phyloP scores from a whole-genome alignment of 2,329 filamentous ascomycete species.

The Curvularia sp. region DNA sequence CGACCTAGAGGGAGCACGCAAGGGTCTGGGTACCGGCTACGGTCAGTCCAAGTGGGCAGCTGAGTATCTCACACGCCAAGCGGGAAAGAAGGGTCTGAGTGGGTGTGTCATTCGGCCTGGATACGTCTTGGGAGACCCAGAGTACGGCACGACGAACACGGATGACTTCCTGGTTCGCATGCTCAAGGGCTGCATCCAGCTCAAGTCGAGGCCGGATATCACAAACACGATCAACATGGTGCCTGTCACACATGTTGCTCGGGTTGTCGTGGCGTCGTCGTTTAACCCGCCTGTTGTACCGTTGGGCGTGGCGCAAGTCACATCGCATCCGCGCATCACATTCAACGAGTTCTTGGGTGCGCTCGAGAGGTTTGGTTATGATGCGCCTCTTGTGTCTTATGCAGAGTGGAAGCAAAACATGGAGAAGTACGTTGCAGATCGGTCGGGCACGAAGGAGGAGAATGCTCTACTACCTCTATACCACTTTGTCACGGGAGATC shows the following conservation, averaged over 20 bases:
- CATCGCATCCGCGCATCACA: slow-evolving; percentile 76
- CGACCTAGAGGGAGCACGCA: slow-evolving; percentile 76
- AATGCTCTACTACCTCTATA: slow-evolving; percentile 74
- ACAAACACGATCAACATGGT: slow-evolving; percentile 88
- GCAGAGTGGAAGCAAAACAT: slow-evolving; percentile 72
- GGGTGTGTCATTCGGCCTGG: slow-evolving; percentile 83
- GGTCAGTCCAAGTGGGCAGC: slow-evolving; percentile 90
- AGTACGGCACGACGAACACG: slow-evolving; percentile 73
- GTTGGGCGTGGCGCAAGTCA: slow-evolving; percentile 76
- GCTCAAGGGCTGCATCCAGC: slow-evolving; percentile 85
- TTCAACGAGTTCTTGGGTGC: slow-evolving; percentile 79
- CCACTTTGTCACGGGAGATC: slow-evolving; percentile 73
- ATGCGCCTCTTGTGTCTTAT: slow-evolving; percentile 71
- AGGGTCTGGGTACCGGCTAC: slow-evolving; percentile 83
- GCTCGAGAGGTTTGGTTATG: slow-evolving; percentile 76
- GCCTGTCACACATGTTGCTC: slow-evolving; percentile 82
- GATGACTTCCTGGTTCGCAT: slow-evolving; percentile 92
- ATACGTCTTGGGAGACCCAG: slow-evolving; percentile 79
- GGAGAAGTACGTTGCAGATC: slow-evolving; percentile 69
- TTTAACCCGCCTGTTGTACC: slow-evolving; percentile 67
- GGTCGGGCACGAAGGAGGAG: slow-evolving; percentile 66
- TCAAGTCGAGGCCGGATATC: slow-evolving; percentile 76
- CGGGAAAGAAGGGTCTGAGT: slow-evolving; percentile 75
- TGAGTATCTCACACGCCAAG: slow-evolving; percentile 76
- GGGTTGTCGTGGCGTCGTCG: slow-evolving; percentile 77